These are phyloP conservation scores for Podaxis carcinomalis DNA, from an alignment of 768 basidiomycete species.

Conservation along the genomic window DNA sequence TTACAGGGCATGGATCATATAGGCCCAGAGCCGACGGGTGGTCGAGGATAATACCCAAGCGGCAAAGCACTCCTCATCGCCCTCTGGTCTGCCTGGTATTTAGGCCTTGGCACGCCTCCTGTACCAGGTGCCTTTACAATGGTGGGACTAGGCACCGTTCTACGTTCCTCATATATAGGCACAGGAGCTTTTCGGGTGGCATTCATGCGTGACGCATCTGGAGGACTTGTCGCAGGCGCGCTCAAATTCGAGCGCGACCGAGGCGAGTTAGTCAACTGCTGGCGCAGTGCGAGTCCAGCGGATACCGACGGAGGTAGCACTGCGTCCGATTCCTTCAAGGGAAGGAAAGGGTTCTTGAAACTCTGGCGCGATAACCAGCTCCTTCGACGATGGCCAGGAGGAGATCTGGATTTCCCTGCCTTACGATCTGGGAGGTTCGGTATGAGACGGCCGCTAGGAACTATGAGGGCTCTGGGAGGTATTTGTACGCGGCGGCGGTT, in stretches of 20 bases:
- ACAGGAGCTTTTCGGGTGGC: background rate
- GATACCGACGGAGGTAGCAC: constrained; percentile 16
- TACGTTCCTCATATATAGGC: constrained; percentile 1
- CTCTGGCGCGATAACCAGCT: constrained; percentile 26
- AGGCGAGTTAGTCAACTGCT: background rate
- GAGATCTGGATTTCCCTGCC: constrained; percentile 27
- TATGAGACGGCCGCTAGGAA: constrained; percentile 20
- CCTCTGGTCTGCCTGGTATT: background rate
- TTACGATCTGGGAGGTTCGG: constrained; percentile 20
- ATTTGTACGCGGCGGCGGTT: constrained; percentile 11
- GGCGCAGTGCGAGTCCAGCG: constrained; percentile 15
- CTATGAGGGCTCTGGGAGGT: constrained; percentile 20
- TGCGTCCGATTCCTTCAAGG: constrained; percentile 27
- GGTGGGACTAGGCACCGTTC: background rate
- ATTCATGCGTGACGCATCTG: background rate
- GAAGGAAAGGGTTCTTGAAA: constrained; percentile 35
- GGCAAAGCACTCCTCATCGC: constrained; percentile 2
- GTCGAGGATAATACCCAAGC: background rate
- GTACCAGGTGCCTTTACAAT: background rate
- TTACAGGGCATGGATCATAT: background rate
- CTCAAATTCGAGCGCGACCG: constrained; percentile 12
- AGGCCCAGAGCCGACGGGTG: background rate
- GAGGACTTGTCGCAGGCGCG: constrained; percentile 17
- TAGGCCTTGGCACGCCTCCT: background rate
- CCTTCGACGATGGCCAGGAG: constrained; percentile 22